phyloP scores from a whole-genome alignment of 768 basidiomycete genomes.

The Pleurotus tuoliensis region DNA sequence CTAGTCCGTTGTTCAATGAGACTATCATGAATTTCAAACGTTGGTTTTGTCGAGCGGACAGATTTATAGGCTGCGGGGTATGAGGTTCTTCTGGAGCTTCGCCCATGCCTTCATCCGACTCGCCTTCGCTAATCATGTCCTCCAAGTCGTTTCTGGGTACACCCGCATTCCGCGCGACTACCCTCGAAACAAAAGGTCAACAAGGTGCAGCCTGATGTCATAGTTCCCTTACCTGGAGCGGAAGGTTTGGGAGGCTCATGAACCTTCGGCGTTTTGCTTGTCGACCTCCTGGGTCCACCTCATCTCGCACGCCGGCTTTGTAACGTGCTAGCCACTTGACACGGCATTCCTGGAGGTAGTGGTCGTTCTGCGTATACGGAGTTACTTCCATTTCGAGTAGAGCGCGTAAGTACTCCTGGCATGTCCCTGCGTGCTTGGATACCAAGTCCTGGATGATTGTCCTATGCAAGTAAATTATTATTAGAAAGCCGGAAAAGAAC shows the following conservation, averaged over 20 bases:
- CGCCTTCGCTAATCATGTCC: too few relatives aligned
- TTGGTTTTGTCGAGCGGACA: too few relatives aligned
- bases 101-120: too few relatives aligned
- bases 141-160: too few relatives aligned
- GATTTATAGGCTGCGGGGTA: too few relatives aligned
- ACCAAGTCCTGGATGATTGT: constrained; percentile 18
- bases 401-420: constrained; percentile 20
- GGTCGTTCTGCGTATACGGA: constrained; percentile 41
- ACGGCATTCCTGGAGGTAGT: constrained; percentile 28
- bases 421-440: constrained; percentile 15
- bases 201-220: too few relatives aligned
- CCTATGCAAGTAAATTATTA: constrained; percentile 7
- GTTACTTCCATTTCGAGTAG: constrained; percentile 29
- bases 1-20: too few relatives aligned
- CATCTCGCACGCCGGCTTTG: constrained; percentile 16
- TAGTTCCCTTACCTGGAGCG: too few relatives aligned
- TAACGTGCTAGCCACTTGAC: constrained; percentile 35
- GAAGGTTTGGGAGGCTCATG: not conserved
- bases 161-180: too few relatives aligned
- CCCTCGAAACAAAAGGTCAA: too few relatives aligned
- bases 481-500: not conserved
- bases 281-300: not conserved
- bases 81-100: too few relatives aligned
- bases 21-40: too few relatives aligned
- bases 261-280: not conserved